phyloP scores from a whole-genome alignment of 257 asterid species.

The Gardenia jasminoides region DNA sequence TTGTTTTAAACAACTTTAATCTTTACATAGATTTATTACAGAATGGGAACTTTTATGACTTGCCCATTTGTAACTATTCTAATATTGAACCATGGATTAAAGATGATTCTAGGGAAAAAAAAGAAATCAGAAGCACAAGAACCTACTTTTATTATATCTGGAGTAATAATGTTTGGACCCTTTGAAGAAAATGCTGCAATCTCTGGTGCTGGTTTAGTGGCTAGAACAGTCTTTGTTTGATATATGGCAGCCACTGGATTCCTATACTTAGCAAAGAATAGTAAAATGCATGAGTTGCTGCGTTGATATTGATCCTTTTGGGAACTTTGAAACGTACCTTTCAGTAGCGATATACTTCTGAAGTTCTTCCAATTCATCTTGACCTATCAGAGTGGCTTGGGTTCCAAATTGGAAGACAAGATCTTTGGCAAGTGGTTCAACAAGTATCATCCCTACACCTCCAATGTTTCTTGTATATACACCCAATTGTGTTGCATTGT shows the following conservation, averaged over 20 bases:
- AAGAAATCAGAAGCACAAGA: too few relatives aligned
- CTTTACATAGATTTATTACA: too few relatives aligned
- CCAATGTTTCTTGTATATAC: constrained; percentile 35
- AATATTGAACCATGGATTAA: too few relatives aligned
- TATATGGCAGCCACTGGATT: constrained; percentile 49
- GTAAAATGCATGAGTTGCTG: too few relatives aligned
- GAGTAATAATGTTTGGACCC: constrained; percentile 57
- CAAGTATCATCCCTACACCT: constrained; percentile 47
- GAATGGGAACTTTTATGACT: too few relatives aligned
- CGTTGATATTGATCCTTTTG: neutral
- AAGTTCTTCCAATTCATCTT: constrained; percentile 40
- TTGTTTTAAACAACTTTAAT: neutral
- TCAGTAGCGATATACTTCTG: constrained; percentile 35
- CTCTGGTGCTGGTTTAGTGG: constrained; percentile 46
- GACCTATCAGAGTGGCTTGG: constrained; percentile 35
- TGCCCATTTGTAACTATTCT: too few relatives aligned
- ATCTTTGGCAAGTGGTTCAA: constrained; percentile 45
- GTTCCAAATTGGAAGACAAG: constrained; percentile 31
- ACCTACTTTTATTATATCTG: constrained; percentile 54
- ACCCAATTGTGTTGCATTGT: constrained; percentile 27
- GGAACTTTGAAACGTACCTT: constrained; percentile 32
- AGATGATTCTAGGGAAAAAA: too few relatives aligned
- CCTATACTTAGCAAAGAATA: constrained; percentile 25
- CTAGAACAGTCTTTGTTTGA: constrained; percentile 29
- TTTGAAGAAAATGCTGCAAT: constrained; percentile 45